phyloP scores from a whole-genome alignment of 768 basidiomycete genomes.

The Lactifluus pinguis region DNA sequence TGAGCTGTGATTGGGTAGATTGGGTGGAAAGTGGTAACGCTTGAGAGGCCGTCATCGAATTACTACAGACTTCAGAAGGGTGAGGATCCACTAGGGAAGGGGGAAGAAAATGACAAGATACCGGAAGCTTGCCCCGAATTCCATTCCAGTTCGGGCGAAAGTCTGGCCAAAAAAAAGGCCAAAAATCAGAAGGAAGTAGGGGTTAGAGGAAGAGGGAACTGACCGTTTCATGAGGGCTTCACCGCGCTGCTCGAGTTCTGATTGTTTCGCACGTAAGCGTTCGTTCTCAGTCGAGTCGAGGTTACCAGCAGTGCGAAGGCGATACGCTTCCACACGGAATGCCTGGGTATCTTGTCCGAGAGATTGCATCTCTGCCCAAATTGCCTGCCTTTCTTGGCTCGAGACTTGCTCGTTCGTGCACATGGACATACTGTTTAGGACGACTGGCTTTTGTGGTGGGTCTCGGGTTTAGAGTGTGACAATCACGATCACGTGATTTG shows the following conservation, averaged over 20 bases:
- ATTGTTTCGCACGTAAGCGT: background rate
- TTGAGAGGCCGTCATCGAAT: background rate
- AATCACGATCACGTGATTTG: constrained; percentile 6
- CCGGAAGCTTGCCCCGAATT: background rate
- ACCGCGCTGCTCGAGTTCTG: constrained; percentile 6
- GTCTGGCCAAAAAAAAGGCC: background rate
- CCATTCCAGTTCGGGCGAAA: constrained; percentile 11
- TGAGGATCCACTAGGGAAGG: background rate
- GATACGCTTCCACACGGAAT: constrained; percentile 7
- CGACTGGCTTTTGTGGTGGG: too few species aligned
- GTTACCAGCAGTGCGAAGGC: background rate
- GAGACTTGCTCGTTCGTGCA: background rate
- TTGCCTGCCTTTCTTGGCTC: constrained; percentile 1
- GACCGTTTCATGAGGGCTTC: constrained; percentile 5
- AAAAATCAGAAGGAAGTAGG: background rate
- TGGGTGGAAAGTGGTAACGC: background rate
- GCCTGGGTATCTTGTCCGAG: constrained; percentile 3
- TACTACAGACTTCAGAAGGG: background rate
- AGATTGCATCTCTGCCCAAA: background rate
- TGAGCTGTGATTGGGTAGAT: background rate
- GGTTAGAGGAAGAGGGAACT: background rate
- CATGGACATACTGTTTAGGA: background rate
- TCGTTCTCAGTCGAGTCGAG: background rate
- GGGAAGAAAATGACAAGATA: background rate
- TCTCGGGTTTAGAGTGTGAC: background rate